Base-by-base conservation (phyloP, 768 basidiomycete species). In the Trametes villosa region DNA sequence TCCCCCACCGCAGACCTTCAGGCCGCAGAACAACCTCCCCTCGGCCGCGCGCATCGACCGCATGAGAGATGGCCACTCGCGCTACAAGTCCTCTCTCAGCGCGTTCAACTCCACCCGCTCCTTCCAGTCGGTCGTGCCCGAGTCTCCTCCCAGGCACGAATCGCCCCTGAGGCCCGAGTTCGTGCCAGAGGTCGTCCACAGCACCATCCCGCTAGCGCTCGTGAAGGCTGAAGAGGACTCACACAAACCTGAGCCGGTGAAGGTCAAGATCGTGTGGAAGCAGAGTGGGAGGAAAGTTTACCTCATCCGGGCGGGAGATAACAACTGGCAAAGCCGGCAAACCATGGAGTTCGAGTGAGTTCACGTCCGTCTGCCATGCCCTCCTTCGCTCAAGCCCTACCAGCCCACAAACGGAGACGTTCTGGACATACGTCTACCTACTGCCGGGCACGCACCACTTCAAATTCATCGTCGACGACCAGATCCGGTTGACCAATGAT, bases 401-500 rank as follows among this genome's bases (percentile, higher is more conserved):
- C 47, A 71, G 71, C 50, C 68, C 76, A 3, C 70, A 73, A 49
- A 71, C 70, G 4, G 76, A 77, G 60, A 71, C 72, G 6, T 81
- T 76, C 70, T 73, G 70, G 36, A 68, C 76, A 5, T 71, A 71
- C 66, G 76, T 87, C 27, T 68, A 78, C 5, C 83, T 98, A 0
- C 84, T 86, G 11, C 94, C 94, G 0, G 96, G 96, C 17, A 94
- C 94, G 0, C 94, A 98, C 70, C 92, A 95, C 65, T 82, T 98
- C 71, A 92, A 95, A 59, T 98, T 97, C 80, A 85, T 98, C 65
- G 92, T 98, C 61, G 96, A 98, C 72, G 92, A 90, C 47, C 83
- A 86, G 46, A 94, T 89, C 87, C 85, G 89, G 62, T 85, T 90
- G 8, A 84, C 89, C 2, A 83, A 88, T 64, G 86, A 91, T 64